A percentile compares a stretch with the other conserved stretches of the same genome.
phyloP scores from a whole-genome alignment of 805 yeast genomes.

The Candida taoyuanica region DNA sequence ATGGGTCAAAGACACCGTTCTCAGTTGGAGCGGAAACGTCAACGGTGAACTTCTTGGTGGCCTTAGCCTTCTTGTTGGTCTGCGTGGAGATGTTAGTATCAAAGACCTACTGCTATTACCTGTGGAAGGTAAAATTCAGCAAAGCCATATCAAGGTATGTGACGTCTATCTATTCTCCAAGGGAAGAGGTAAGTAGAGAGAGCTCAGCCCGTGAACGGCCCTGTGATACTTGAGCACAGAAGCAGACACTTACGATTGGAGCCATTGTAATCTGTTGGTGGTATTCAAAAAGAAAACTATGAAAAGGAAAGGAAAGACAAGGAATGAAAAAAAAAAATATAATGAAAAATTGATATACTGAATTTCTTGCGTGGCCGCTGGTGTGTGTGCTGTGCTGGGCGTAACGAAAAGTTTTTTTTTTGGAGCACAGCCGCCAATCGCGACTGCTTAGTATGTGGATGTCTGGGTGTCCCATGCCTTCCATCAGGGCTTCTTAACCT shows the following conservation, averaged over 20 bases:
- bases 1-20: conserved; percentile 96
- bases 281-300: not conserved
- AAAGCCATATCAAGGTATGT: conserved; percentile 20
- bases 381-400: too few relatives aligned
- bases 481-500: not conserved
- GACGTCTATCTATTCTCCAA: too few relatives aligned
- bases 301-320: not conserved
- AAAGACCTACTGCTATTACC: conserved; percentile 69
- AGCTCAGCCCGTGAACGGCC: conserved; percentile 1
- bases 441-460: not conserved
- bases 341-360: too few relatives aligned
- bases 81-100: conserved; percentile 36
- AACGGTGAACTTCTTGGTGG: conserved; percentile 86
- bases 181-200: not conserved
- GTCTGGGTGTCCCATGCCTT: not conserved
- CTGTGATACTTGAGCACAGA: not conserved
- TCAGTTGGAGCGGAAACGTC: conserved; percentile 97
- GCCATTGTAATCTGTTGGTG: conserved; percentile 51
- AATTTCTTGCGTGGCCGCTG: too few relatives aligned
- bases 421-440: too few relatives aligned
- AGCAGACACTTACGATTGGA: conserved; percentile 74
- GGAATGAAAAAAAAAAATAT: not conserved
- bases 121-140: conserved; percentile 32
- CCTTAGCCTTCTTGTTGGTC: conserved; percentile 80
- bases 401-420: not conserved